These are phyloP conservation scores for Podaxis mareebaensis DNA, from an alignment of 768 basidiomycete genomes.

Conservation along the genomic window DNA sequence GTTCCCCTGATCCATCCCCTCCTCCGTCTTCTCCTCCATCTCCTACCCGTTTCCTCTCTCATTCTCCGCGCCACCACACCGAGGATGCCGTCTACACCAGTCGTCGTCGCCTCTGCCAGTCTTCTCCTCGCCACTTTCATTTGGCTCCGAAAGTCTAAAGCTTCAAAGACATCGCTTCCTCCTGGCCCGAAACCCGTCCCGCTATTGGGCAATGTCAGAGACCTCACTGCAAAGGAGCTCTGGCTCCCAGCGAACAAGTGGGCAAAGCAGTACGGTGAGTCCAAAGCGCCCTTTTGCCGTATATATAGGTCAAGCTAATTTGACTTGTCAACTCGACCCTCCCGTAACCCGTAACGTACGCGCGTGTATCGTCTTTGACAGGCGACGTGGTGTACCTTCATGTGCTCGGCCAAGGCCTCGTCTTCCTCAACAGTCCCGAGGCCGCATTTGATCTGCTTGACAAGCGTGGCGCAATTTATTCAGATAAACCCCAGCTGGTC, in stretches of 20 bases:
- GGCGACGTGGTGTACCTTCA: conserved; percentile 69
- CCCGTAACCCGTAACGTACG: conserved; percentile 4
- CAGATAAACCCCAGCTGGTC: conserved; percentile 68
- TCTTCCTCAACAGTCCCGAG: conserved; percentile 66
- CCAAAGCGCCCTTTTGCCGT: conserved; percentile 5
- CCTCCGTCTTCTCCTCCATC: conserved; percentile 10
- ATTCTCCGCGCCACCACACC: conserved; percentile 7
- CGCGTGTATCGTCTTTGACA: conserved; percentile 22
- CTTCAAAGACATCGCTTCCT: conserved; percentile 46
- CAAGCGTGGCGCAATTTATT: conserved; percentile 68
- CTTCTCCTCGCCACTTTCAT: conserved; percentile 40
- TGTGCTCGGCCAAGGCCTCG: conserved; percentile 63
- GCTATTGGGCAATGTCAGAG: conserved; percentile 61
- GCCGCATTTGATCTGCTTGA: conserved; percentile 67
- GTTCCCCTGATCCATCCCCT: conserved; percentile 16
- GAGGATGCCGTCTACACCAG: conserved; percentile 11
- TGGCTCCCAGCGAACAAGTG: conserved; percentile 65
- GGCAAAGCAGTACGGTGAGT: conserved; percentile 64
- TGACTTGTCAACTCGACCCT: conserved; percentile 2
- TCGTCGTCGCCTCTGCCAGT: conserved; percentile 17
- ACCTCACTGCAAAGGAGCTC: conserved; percentile 60
- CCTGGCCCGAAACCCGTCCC: conserved; percentile 72
- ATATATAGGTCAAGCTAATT: conserved; percentile 9
- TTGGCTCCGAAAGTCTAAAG: conserved; percentile 45
- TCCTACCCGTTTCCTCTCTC: conserved; percentile 14